A percentile compares a stretch with the other conserved stretches of the same genome.
Evolutionary conservation across 2,329 filamentous ascomycete species (phyloP).

Genomic region (Penicillium sumatraense): DNA sequence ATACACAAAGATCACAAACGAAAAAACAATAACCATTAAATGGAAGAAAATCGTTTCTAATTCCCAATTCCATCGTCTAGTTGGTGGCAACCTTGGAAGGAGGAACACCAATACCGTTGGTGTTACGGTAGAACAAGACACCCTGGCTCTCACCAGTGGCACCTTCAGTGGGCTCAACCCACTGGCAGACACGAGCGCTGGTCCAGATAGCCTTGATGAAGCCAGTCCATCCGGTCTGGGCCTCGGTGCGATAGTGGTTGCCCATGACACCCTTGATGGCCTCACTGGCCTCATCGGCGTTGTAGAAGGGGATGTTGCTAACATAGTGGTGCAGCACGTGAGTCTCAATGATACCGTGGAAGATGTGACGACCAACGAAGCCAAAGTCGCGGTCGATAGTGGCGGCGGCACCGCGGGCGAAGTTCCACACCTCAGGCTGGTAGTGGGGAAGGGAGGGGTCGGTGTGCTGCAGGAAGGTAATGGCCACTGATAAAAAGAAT

Average conservation of each 20-base stretch:
- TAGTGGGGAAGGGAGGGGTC: slow-evolving; percentile 95
- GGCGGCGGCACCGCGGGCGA: slow-evolving; percentile 87
- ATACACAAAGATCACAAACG: slow-evolving; percentile 14
- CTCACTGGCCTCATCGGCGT: slow-evolving; percentile 91
- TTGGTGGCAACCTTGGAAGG: slow-evolving; percentile 50
- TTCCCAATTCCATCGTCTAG: slow-evolving; percentile 26
- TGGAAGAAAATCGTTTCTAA: slow-evolving; percentile 5
- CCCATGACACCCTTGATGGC: slow-evolving; percentile 97
- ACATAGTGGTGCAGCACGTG: slow-evolving; percentile 98
- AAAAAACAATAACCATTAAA: background rate
- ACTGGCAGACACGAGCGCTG: slow-evolving; percentile 87
- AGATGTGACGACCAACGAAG: slow-evolving; percentile 85
- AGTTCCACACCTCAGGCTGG: slow-evolving; percentile 84
- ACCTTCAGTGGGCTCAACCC: slow-evolving; percentile 89
- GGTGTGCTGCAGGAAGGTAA: slow-evolving; percentile 97
- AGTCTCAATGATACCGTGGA: slow-evolving; percentile 97
- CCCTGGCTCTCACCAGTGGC: slow-evolving; percentile 80
- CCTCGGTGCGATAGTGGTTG: slow-evolving; percentile 87
- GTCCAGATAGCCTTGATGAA: slow-evolving; percentile 85
- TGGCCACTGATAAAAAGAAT: slow-evolving; percentile 71
- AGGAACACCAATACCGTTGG: slow-evolving; percentile 77
- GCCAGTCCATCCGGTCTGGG: slow-evolving; percentile 73
- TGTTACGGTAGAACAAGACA: slow-evolving; percentile 94
- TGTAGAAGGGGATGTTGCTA: slow-evolving; percentile 93
- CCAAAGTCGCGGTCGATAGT: slow-evolving; percentile 98